phyloP scores from a whole-genome alignment of 306 rosid genomes.

The Rosa rugosa region DNA sequence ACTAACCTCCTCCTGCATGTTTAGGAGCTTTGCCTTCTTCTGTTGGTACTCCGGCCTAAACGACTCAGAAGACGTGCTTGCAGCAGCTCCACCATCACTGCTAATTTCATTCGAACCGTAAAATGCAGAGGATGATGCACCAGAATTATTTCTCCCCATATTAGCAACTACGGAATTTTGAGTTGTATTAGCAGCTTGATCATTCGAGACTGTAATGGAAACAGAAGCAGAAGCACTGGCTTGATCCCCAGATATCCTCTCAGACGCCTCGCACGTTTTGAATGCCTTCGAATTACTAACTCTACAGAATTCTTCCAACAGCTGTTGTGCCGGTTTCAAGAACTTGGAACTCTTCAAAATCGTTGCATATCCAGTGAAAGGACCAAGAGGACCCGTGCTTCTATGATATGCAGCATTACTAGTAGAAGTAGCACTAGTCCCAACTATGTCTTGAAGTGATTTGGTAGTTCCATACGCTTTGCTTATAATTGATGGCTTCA shows the following conservation, averaged over 20 bases:
- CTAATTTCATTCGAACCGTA: conserved; percentile 46
- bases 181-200: conserved; percentile 28
- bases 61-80: conserved; percentile 47
- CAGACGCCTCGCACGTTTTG: conserved; percentile 34
- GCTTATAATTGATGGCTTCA: conserved; percentile 44
- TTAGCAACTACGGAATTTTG: conserved; percentile 34
- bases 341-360: conserved; percentile 79
- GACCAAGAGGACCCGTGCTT: conserved; percentile 87
- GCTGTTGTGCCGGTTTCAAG: conserved; percentile 67
- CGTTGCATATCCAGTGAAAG: conserved; percentile 91
- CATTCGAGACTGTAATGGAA: conserved; percentile 20
- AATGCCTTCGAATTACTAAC: conserved; percentile 21
- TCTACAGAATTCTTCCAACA: conserved; percentile 64
- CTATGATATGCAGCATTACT: conserved; percentile 29
- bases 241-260: conserved; percentile 44
- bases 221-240: conserved; percentile 37
- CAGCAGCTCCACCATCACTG: conserved; percentile 38
- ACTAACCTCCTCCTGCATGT: conserved; percentile 92
- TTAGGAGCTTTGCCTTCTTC: conserved; percentile 75
- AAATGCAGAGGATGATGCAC: conserved; percentile 54
- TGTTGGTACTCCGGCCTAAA: conserved; percentile 59
- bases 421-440: conserved; percentile 35
- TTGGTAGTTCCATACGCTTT: conserved; percentile 45
- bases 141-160: conserved; percentile 28
- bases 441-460: conserved; percentile 56